phyloP scores from a whole-genome alignment of 305 asterid species.

The Nicotiana rustica region DNA sequence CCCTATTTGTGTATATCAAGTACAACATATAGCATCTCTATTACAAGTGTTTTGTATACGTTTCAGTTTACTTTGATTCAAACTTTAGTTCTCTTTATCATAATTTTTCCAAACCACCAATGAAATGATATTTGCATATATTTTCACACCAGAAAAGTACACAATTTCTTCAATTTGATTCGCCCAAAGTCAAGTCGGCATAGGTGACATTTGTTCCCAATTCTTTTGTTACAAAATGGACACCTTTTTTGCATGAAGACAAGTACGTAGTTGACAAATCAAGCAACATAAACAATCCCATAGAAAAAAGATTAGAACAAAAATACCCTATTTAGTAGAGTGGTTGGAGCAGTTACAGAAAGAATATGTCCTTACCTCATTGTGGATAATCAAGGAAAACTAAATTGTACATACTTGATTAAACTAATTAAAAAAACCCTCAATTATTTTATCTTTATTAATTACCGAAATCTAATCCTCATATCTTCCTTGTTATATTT shows the following conservation, averaged over 20 bases:
- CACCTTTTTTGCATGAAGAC: constrained; percentile 55
- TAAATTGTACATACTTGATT: not conserved
- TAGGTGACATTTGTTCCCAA: constrained; percentile 40
- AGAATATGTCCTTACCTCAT: constrained; percentile 49
- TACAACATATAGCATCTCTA: not conserved
- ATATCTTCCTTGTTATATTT: constrained; percentile 24
- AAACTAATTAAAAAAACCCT: not conserved
- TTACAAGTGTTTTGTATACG: not conserved
- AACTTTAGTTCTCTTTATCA: not conserved
- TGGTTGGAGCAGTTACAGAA: constrained; percentile 89
- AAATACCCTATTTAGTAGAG: constrained; percentile 65
- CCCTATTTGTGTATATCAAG: not conserved
- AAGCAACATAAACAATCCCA: constrained; percentile 33
- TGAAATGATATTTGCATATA: not conserved
- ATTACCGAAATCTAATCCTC: constrained; percentile 24
- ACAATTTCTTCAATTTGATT: constrained; percentile 11
- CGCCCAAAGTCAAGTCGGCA: constrained; percentile 35
- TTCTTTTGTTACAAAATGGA: constrained; percentile 34
- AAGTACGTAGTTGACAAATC: constrained; percentile 46
- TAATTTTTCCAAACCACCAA: constrained; percentile 11
- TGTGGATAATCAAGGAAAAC: constrained; percentile 23
- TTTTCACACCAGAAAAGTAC: constrained; percentile 4
- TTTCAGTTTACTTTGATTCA: no score
- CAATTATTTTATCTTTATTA: constrained; percentile 3
- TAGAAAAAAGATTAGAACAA: constrained; percentile 53